Evolutionary conservation across 2,329 filamentous ascomycete genomes (phyloP), one percentile per base, ranked within the genome.

Genomic region (Aspergillus novofumigatus): DNA sequence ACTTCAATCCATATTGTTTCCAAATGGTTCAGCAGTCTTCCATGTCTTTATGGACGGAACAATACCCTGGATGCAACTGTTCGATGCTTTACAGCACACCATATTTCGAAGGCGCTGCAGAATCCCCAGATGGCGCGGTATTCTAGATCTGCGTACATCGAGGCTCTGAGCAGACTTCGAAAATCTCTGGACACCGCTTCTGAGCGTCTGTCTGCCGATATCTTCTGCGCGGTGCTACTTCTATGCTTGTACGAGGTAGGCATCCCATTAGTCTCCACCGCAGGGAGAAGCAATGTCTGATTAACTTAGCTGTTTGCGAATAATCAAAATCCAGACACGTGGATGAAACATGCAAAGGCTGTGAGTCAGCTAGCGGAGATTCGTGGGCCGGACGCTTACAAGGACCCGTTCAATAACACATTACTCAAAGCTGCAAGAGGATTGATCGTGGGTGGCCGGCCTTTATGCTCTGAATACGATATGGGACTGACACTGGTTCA

Each of bases 291-390:
- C 11, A 10, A 42, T 4, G 25, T 26, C 5, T 64, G 47, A 65
- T 17, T 41, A 11, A 4, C 5, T 47, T 7, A 69, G 67, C 63
- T 70, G 2, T 70, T 70, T 51, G 57, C 66, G 17, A 65, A 70
- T 29, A 59, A 57, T 4, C 54, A 65, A 4, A 58, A 65, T 23
- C 59, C 66, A 2, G 63, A 62, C 28, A 65, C 64, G 3, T 70
- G 68, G 68, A 70, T 70, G 62, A 69, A 66, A 28, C 68, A 70
- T 52, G 68, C 67, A 20, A 63, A 65, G 26, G 68, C 64, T 1
- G 55, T 70, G 26, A 63, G 65, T 44, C 67, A 67, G 47, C 29
- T 70, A 38, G 62, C 65, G 25, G 58, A 59, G 42, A 54, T 61
- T n/a, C 54, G 68, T 54, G 67, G 68, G 8, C 59, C 59, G 10